Conservation (phyloP, 192 early-diverging fungal genomes). For the Coemansia sp. region DNA sequence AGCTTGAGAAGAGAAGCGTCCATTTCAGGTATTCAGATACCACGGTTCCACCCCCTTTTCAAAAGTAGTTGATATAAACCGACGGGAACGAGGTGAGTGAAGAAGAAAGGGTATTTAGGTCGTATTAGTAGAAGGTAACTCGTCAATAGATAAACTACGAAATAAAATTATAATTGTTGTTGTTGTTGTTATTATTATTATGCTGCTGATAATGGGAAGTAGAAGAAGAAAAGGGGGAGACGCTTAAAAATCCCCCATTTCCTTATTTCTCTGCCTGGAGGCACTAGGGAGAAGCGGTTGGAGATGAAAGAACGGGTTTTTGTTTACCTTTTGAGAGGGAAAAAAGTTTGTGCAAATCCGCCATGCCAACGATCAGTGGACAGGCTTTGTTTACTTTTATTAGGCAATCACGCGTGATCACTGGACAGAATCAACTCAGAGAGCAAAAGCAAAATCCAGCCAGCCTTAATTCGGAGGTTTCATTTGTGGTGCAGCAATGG, state of each 20-base stretch:
- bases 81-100: too few relatives aligned
- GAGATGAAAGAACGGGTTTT: not conserved
- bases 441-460: too few relatives aligned
- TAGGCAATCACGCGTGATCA: not conserved
- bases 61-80: not conserved
- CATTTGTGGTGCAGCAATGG: too few relatives aligned
- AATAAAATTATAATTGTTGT: too few relatives aligned
- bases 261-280: not conserved
- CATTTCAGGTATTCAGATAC: conserved; percentile 8
- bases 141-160: too few relatives aligned
- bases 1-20: conserved; percentile 29
- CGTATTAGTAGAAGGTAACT: too few relatives aligned
- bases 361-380: not conserved
- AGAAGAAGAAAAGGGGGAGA: not conserved
- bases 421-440: not conserved
- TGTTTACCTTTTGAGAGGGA: not conserved
- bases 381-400: conserved; percentile 1
- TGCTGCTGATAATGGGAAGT: not conserved
- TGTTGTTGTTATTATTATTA: too few relatives aligned
- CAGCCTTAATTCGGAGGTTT: too few relatives aligned
- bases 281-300: not conserved
- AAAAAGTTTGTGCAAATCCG: not conserved
- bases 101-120: too few relatives aligned
- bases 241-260: not conserved
- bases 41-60: not conserved